phyloP scores from a whole-genome alignment of 352 stramenopile species.

The Pythium volutum region DNA sequence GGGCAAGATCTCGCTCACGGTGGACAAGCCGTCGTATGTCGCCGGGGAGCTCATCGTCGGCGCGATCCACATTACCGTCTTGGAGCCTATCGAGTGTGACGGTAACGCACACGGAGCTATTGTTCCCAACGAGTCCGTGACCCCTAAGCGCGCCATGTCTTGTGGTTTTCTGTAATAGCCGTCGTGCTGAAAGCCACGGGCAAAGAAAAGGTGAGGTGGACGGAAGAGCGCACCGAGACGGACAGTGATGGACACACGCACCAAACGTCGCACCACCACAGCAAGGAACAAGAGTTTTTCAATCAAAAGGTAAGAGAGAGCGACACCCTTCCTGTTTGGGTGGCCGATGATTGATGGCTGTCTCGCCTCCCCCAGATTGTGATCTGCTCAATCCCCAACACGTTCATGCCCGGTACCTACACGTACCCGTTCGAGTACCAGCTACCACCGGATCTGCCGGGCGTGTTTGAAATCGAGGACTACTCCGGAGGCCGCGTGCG shows the following conservation, averaged over 20 bases:
- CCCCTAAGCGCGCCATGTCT: no score
- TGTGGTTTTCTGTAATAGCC: no score
- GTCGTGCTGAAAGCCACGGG: conserved; percentile 59
- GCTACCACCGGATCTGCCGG: conserved; percentile 30
- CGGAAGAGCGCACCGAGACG: conserved; percentile 29
- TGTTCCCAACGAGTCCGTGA: no score
- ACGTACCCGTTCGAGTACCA: conserved; percentile 40
- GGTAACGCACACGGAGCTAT: conserved; percentile 22
- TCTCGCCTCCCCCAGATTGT: conserved; percentile 33
- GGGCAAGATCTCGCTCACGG: conserved; percentile 50
- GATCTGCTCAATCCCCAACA: conserved; percentile 20
- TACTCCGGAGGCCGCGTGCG: conserved; percentile 12
- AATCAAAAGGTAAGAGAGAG: conserved; percentile 45
- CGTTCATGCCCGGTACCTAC: conserved; percentile 29
- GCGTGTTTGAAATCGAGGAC: conserved; percentile 23
- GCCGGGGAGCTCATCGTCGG: conserved; percentile 55
- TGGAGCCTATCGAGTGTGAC: conserved; percentile 58
- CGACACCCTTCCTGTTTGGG: neutral
- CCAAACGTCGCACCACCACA: conserved; percentile 27
- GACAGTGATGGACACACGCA: conserved; percentile 33
- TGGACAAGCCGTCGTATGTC: conserved; percentile 60
- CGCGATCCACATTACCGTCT: conserved; percentile 50
- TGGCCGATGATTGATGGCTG: no score
- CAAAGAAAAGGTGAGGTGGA: conserved; percentile 66
- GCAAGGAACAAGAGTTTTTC: conserved; percentile 58